phyloP scores from a whole-genome alignment of 2,329 filamentous ascomycete genomes.

The Fusarium longipes region DNA sequence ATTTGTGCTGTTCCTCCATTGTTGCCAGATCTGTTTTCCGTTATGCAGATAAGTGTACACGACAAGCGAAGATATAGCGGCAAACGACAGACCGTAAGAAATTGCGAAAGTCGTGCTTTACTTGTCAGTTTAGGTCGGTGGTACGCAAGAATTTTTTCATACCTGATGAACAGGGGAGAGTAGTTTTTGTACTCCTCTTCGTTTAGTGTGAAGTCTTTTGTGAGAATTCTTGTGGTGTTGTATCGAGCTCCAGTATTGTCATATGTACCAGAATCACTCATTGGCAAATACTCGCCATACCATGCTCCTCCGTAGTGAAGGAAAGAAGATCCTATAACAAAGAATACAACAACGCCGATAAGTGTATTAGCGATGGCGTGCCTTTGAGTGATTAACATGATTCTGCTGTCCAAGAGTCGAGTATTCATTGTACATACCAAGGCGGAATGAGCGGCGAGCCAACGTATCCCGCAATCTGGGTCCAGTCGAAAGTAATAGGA shows the following conservation, averaged over 20 bases:
- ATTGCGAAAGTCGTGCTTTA: slow-evolving; percentile 76
- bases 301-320: slow-evolving; percentile 75
- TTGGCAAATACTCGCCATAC: slow-evolving; percentile 73
- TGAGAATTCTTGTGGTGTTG: slow-evolving; percentile 73
- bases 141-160: neutral
- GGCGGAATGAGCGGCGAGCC: slow-evolving; percentile 76
- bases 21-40: slow-evolving; percentile 72
- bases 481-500: slow-evolving; percentile 82
- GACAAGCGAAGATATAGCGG: slow-evolving; percentile 75
- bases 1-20: slow-evolving; percentile 67
- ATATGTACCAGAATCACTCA: slow-evolving; percentile 76
- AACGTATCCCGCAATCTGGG: slow-evolving; percentile 75
- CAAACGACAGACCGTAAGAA: slow-evolving; percentile 77
- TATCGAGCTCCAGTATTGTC: slow-evolving; percentile 75
- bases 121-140: slow-evolving; percentile 14
- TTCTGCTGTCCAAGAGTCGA: neutral
- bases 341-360: slow-evolving; percentile 74
- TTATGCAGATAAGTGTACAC: slow-evolving; percentile 76
- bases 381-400: slow-evolving; percentile 50
- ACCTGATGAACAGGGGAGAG: slow-evolving; percentile 74
- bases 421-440: slow-evolving; percentile 58
- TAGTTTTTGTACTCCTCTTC: slow-evolving; percentile 73
- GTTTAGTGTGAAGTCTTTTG: slow-evolving; percentile 70
- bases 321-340: slow-evolving; percentile 66
- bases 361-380: slow-evolving; percentile 79